A percentile compares a stretch with the other conserved stretches of the same genome.
Conservation (phyloP, 345 rosid species). For the Chamaenerion angustifolium region DNA sequence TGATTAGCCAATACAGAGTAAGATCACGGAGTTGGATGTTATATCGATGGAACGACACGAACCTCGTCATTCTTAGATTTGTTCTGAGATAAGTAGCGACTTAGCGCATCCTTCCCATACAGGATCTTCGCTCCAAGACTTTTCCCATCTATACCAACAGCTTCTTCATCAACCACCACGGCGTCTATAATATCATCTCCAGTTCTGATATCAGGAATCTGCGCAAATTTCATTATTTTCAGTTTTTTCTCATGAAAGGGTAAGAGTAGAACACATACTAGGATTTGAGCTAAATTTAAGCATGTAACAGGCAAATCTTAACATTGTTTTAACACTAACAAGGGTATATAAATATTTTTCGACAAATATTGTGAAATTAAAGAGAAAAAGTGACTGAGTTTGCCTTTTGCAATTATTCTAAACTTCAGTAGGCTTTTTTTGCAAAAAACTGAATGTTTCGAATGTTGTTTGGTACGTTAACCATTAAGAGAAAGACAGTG, state of each 20-base stretch:
- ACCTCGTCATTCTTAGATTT: conserved; percentile 28
- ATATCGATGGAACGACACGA: conserved; percentile 1
- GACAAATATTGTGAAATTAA: neutral
- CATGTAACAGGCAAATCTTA: too few relatives aligned
- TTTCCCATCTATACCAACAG: conserved; percentile 44
- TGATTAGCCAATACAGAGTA: neutral
- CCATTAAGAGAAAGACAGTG: neutral
- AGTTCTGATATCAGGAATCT: conserved; percentile 77
- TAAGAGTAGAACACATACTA: too few relatives aligned
- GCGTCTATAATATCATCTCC: conserved; percentile 72
- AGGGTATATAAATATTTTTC: neutral
- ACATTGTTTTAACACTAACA: too few relatives aligned
- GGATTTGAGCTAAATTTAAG: too few relatives aligned
- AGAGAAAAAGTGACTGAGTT: neutral
- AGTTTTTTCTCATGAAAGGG: too few relatives aligned
- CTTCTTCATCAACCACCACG: conserved; percentile 77
- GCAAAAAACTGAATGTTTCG: too few relatives aligned
- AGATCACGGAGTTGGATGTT: too few relatives aligned
- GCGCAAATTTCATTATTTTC: conserved; percentile 4
- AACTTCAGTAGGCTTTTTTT: too few relatives aligned
- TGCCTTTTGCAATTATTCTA: too few relatives aligned
- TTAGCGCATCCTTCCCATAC: conserved; percentile 65
- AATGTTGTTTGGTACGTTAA: neutral
- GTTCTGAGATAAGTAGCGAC: conserved; percentile 40
- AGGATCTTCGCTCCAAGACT: conserved; percentile 75